Conservation (phyloP, 306 rosid species). For the Nissolia schottii region DNA sequence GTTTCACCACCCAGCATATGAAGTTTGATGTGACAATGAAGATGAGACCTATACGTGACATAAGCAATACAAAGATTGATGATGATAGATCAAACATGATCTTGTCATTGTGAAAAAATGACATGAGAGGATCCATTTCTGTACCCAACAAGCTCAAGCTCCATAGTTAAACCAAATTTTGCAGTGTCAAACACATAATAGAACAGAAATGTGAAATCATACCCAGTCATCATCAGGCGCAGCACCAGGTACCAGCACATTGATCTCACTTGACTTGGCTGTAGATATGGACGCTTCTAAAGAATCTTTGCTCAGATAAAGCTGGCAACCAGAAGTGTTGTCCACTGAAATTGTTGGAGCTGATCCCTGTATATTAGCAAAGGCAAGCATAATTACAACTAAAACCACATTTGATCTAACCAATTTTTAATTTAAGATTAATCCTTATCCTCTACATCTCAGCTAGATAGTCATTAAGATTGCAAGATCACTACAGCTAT, state of each 20-base stretch:
- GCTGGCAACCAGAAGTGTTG: conserved; percentile 87
- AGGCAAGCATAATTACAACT: conserved; percentile 6
- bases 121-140: too few relatives aligned
- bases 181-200: background rate
- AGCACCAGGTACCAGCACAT: conserved; percentile 79
- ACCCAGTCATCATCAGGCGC: conserved; percentile 88
- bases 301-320: conserved; percentile 86
- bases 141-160: background rate
- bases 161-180: background rate
- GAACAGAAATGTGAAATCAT: conserved; percentile 32
- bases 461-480: background rate
- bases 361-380: conserved; percentile 59
- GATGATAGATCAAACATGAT: too few relatives aligned
- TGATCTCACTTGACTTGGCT: conserved; percentile 96
- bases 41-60: too few relatives aligned
- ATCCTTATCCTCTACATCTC: background rate
- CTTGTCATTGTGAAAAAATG: too few relatives aligned
- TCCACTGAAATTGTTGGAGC: conserved; percentile 95
- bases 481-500: background rate
- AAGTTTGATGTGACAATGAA: background rate
- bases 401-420: conserved; percentile 4
- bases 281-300: conserved; percentile 73
- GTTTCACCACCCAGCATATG: background rate
- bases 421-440: background rate
- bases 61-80: too few relatives aligned